A percentile compares a stretch with the other conserved stretches of the same genome.
These are phyloP conservation scores for Phanerodontia chrysosporium DNA, from an alignment of 768 basidiomycete species.

Conservation along the genomic window DNA sequence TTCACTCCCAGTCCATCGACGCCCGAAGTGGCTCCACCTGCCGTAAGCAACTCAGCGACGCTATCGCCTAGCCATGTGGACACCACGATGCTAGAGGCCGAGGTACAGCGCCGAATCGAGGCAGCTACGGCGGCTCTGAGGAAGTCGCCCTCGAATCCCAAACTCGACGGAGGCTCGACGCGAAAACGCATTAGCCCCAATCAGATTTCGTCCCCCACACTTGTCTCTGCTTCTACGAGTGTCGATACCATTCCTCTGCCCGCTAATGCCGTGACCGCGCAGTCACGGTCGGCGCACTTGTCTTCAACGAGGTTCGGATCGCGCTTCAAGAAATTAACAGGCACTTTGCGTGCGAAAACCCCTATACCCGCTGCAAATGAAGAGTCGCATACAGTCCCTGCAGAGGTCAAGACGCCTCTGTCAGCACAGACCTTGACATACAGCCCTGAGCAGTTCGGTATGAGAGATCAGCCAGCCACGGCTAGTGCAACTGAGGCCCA, in stretches of 20 bases:
- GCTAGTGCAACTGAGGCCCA: slow-evolving; percentile 48
- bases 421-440: slow-evolving; percentile 29
- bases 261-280: slow-evolving; percentile 16
- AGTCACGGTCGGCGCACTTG: slow-evolving; percentile 11
- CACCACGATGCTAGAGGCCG: slow-evolving; percentile 52
- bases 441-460: neutral
- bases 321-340: slow-evolving; percentile 67
- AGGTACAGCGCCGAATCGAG: slow-evolving; percentile 65
- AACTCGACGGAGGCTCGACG: slow-evolving; percentile 22
- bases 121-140: slow-evolving; percentile 44
- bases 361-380: slow-evolving; percentile 45
- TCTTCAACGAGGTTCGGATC: slow-evolving; percentile 56
- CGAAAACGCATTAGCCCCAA: slow-evolving; percentile 31
- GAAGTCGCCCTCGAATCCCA: slow-evolving; percentile 36
- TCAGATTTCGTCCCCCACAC: slow-evolving; percentile 37
- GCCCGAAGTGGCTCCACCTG: neutral
- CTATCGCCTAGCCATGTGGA: slow-evolving; percentile 29
- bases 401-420: slow-evolving; percentile 39
- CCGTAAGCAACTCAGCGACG: neutral
- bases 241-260: slow-evolving; percentile 29
- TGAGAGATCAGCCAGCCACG: slow-evolving; percentile 10
- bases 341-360: slow-evolving; percentile 57
- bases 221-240: slow-evolving; percentile 37
- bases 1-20: neutral
- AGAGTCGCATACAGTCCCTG: slow-evolving; percentile 39